Evolutionary conservation across 208 protist species (phyloP), one percentile per base, ranked within the genome.

Genomic region (Phytomonas serpens): DNA sequence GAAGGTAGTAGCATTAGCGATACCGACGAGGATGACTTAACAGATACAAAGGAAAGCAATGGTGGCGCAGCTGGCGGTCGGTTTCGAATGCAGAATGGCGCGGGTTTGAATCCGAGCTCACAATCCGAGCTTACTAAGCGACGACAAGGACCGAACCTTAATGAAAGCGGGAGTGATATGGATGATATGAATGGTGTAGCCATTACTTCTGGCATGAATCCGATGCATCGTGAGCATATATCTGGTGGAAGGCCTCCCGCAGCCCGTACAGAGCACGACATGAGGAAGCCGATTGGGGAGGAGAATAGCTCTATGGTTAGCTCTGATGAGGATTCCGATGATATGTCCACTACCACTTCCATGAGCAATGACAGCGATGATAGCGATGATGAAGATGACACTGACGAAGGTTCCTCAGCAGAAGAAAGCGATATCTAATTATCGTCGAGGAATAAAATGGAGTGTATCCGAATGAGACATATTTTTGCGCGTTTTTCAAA

Each of bases 1-100:
- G 84, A 97, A 57, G 81, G 86, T 65, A 92, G 85, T 80, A 92
- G 84, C 64, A 80, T 71, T 62, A 65, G 66, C 31, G 74, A 74
- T 14, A 71, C 66, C 7, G 73, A 61, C 1, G 81, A 80, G 34
- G 81, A 79, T 37, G 37, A 67, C 38, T 47, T 70, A 37, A 38
- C 34, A 67, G 37, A 52, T 51, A 52, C 34, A 23, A 67, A 67
- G 34, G 37, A 67, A 38, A 67, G 37, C 63, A 67, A 19, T 6
- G 47, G 47, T 57, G 47, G 47, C 2, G 47, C 19, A 19, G 47
- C 19, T 4, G 47, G 47, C 19, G 47, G 47, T 57, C 47, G 19
- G 47, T 57, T 57, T 57, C 11, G 47, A 57, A 57, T 57, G 47
- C 47, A 57, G 19, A 57, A 57, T 27, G 47, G 19, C 10, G 27